These are phyloP conservation scores for Fonsecaea multimorphosa DNA, from an alignment of 2,329 filamentous ascomycete genomes.

Conservation along the genomic window DNA sequence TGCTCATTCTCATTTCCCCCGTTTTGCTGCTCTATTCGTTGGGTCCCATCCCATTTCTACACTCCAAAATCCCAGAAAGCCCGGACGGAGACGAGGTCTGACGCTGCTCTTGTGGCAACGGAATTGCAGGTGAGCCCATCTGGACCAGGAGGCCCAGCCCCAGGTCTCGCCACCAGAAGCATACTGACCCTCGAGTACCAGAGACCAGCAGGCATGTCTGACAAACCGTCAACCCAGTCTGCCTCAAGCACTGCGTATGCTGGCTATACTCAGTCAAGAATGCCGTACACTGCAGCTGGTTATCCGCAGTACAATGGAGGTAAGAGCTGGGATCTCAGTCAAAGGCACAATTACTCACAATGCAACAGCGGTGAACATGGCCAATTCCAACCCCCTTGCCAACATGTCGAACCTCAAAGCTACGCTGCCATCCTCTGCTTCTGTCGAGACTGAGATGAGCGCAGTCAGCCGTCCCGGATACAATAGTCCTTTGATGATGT, in stretches of 20 bases:
- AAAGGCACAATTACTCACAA: slow-evolving; percentile 10
- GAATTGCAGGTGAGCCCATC: slow-evolving; percentile 19
- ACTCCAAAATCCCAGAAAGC: slow-evolving; percentile 26
- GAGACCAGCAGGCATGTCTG: slow-evolving; percentile 30
- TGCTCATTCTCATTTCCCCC: slow-evolving; percentile 39
- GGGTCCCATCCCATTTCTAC: slow-evolving; percentile 32
- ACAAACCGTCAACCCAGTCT: slow-evolving; percentile 31
- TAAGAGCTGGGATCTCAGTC: slow-evolving; percentile 23
- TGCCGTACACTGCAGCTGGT: slow-evolving; percentile 29
- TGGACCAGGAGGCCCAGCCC: background rate
- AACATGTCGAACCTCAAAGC: slow-evolving; percentile 40
- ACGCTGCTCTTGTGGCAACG: slow-evolving; percentile 20
- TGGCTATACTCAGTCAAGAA: slow-evolving; percentile 33
- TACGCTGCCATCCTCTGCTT: slow-evolving; percentile 32
- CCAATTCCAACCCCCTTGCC: slow-evolving; percentile 32
- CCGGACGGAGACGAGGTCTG: slow-evolving; percentile 11
- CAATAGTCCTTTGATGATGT: slow-evolving; percentile 39
- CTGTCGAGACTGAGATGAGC: slow-evolving; percentile 27
- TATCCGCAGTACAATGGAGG: slow-evolving; percentile 35
- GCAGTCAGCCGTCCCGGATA: slow-evolving; percentile 33
- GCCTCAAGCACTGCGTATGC: slow-evolving; percentile 28
- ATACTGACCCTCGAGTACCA: slow-evolving; percentile 13
- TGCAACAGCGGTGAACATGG: slow-evolving; percentile 28
- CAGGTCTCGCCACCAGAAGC: background rate
- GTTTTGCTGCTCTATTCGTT: slow-evolving; percentile 38